phyloP scores from a whole-genome alignment of 306 rosid genomes.

The Nissolia schottii region DNA sequence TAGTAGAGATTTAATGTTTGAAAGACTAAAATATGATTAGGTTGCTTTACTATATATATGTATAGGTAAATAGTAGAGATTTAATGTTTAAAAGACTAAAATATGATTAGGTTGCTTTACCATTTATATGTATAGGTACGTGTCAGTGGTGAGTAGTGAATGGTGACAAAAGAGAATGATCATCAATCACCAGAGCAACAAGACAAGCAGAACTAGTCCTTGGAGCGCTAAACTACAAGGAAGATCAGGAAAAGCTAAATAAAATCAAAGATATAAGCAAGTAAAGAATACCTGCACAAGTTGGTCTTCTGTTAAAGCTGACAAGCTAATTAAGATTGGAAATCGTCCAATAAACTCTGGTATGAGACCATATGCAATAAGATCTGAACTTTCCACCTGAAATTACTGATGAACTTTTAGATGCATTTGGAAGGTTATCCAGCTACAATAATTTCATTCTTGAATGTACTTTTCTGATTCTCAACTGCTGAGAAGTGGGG shows the following conservation, averaged over 20 bases:
- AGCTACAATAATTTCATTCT: neutral
- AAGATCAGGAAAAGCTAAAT: constrained; percentile 1
- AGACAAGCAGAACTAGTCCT: neutral
- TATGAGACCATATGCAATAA: constrained; percentile 83
- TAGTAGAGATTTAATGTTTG: neutral
- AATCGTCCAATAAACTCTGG: constrained; percentile 93
- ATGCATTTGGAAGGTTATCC: constrained; percentile 14
- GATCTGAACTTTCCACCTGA: constrained; percentile 95
- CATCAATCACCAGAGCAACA: neutral
- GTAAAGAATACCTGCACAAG: constrained; percentile 65
- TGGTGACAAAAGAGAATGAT: neutral
- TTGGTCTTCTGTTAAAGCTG: constrained; percentile 82
- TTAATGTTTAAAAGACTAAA: neutral
- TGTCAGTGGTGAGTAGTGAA: neutral
- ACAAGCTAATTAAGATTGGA: constrained; percentile 75
- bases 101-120: neutral
- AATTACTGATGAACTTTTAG: constrained; percentile 27
- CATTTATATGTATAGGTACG: neutral
- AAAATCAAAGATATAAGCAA: neutral
- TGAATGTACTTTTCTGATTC: neutral
- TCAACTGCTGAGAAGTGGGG: neutral
- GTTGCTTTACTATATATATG: neutral
- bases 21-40: neutral
- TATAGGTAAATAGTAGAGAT: neutral
- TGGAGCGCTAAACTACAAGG: neutral